phyloP scores from a whole-genome alignment of 1,284 basidiomycete species.

The Cryptococcus maquisensis region DNA sequence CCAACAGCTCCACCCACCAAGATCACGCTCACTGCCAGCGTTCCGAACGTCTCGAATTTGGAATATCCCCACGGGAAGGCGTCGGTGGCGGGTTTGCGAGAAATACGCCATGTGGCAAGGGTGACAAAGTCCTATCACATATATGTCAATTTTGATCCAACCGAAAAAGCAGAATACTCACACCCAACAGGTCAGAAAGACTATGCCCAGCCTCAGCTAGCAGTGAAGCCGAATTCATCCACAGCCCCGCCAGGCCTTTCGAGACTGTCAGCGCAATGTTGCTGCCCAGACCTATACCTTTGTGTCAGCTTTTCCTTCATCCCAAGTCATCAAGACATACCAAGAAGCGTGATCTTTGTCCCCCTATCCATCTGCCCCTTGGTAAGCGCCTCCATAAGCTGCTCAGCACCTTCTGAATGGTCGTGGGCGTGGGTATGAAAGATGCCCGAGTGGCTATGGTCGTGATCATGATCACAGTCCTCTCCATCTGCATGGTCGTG shows the following conservation, averaged over 20 bases:
- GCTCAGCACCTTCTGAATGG: slow-evolving; percentile 64
- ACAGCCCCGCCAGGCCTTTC: slow-evolving; percentile 83
- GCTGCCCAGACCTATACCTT: slow-evolving; percentile 64
- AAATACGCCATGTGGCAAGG: slow-evolving; percentile 84
- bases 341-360: slow-evolving; percentile 72
- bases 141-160: neutral
- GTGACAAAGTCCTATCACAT: slow-evolving; percentile 72
- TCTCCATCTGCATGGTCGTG: slow-evolving; percentile 26
- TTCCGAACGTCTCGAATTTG: slow-evolving; percentile 92
- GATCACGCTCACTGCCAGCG: slow-evolving; percentile 74
- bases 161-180: slow-evolving; percentile 15
- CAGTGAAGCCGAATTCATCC: slow-evolving; percentile 77
- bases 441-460: slow-evolving; percentile 58
- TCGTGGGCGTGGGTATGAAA: slow-evolving; percentile 50
- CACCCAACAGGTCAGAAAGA: slow-evolving; percentile 61
- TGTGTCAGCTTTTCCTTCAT: neutral
- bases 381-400: slow-evolving; percentile 61
- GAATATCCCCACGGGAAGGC: slow-evolving; percentile 63
- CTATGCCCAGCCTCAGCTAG: slow-evolving; percentile 94
- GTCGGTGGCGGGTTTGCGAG: slow-evolving; percentile 69
- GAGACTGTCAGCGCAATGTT: slow-evolving; percentile 77
- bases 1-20: slow-evolving; percentile 79
- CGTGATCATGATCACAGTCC: slow-evolving; percentile 51
- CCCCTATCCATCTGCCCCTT: slow-evolving; percentile 73
- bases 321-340: slow-evolving; percentile 15